Evolutionary conservation across 306 rosid species (phyloP).

Genomic region (Medicago ruthenica): DNA sequence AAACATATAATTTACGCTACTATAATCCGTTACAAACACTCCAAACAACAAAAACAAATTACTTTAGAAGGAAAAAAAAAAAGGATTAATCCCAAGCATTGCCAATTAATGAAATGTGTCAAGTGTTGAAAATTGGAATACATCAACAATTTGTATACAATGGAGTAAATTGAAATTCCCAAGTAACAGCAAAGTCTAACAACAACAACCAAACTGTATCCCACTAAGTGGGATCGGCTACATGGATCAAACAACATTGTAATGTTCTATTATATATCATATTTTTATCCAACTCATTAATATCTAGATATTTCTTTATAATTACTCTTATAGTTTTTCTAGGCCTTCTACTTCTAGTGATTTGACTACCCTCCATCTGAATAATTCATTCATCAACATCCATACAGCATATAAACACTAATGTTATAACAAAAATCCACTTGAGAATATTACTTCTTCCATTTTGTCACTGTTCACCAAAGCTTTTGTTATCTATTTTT

Average conservation of each 20-base stretch:
- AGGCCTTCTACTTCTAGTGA: no score
- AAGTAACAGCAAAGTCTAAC: conserved; percentile 7
- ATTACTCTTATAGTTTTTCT: no score
- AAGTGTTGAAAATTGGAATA: conserved; percentile 22
- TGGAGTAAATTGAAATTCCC: neutral
- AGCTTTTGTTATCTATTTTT: neutral
- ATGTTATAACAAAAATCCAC: neutral
- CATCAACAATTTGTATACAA: conserved; percentile 2
- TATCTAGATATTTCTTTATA: no score
- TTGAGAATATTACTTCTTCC: neutral
- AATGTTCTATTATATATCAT: no score
- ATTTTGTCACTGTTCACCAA: neutral
- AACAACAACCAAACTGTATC: neutral
- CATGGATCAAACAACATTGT: no score
- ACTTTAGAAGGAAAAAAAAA: neutral
- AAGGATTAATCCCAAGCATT: neutral
- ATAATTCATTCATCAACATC: conserved; percentile 1
- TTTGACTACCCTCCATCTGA: no score
- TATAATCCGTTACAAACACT: neutral
- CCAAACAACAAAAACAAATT: conserved; percentile 13
- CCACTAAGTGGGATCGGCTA: no score
- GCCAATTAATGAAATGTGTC: conserved; percentile 8
- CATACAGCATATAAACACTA: neutral
- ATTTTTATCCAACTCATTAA: no score
- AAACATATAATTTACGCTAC: conserved; percentile 8